Conservation (phyloP, 1,139 yeast genomes). For the Taphrina deformans region DNA sequence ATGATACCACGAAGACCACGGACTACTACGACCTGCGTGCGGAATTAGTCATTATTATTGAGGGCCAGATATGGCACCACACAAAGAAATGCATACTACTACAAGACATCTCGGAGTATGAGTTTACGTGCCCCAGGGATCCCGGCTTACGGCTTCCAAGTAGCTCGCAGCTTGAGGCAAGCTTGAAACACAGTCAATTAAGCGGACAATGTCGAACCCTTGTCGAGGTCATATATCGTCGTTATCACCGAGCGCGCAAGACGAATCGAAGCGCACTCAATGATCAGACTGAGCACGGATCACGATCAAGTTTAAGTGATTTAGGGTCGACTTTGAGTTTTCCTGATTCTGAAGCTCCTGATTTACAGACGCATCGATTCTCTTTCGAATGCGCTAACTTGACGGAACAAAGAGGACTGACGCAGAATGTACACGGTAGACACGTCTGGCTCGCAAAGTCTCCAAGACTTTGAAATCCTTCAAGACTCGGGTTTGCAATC, state of each 20-base stretch:
- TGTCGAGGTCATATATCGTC: not conserved
- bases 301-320: not conserved
- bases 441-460: too few species aligned
- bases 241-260: not conserved
- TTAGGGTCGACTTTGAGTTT: not conserved
- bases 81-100: slow-evolving; percentile 2
- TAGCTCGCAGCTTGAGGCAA: not conserved
- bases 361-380: not conserved
- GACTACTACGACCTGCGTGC: slow-evolving; percentile 5
- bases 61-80: not conserved
- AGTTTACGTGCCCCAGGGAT: not conserved
- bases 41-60: not conserved
- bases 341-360: not conserved
- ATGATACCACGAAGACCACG: not conserved
- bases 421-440: too few species aligned
- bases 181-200: too few species aligned
- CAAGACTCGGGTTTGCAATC: too few species aligned
- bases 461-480: slow-evolving; percentile 52
- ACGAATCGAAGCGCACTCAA: not conserved
- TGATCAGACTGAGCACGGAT: not conserved
- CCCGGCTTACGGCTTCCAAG: not conserved
- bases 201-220: not conserved
- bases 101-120: slow-evolving; percentile 2
- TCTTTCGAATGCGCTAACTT: not conserved
- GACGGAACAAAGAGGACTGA: too few species aligned